phyloP scores from a whole-genome alignment of 2,329 filamentous ascomycete species.

The Fusarium poae region DNA sequence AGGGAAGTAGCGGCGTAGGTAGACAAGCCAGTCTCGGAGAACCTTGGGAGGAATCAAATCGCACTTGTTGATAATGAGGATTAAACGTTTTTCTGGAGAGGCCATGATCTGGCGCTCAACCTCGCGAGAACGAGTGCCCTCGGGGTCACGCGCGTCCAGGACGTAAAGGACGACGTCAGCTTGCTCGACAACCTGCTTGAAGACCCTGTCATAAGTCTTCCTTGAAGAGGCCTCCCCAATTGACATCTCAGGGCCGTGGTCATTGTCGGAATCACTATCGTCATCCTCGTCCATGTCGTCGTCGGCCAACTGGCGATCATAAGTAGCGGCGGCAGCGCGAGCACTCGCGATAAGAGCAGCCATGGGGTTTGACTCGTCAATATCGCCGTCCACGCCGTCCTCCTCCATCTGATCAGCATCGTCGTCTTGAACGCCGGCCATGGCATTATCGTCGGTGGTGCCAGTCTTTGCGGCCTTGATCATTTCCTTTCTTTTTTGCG shows the following conservation, averaged over 20 bases:
- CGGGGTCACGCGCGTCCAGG: slow-evolving; percentile 90
- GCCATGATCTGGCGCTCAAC: slow-evolving; percentile 93
- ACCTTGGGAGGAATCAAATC: slow-evolving; percentile 87
- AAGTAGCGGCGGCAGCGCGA: slow-evolving; percentile 79
- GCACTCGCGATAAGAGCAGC: slow-evolving; percentile 90
- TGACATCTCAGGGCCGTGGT: slow-evolving; percentile 66
- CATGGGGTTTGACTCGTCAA: slow-evolving; percentile 86
- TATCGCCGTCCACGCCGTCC: slow-evolving; percentile 67
- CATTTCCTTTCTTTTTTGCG: slow-evolving; percentile 76
- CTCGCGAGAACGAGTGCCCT: slow-evolving; percentile 89
- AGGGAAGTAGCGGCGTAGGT: slow-evolving; percentile 90
- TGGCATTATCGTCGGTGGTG: slow-evolving; percentile 59
- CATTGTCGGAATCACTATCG: slow-evolving; percentile 63
- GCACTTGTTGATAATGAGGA: slow-evolving; percentile 95
- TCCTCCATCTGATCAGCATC: slow-evolving; percentile 65
- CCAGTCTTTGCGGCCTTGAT: slow-evolving; percentile 75
- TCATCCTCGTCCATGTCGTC: slow-evolving; percentile 67
- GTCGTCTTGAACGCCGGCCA: slow-evolving; percentile 61
- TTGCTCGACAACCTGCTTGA: slow-evolving; percentile 90
- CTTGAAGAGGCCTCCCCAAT: slow-evolving; percentile 74
- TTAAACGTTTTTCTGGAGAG: slow-evolving; percentile 87
- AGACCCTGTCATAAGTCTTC: slow-evolving; percentile 93
- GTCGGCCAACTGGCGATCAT: slow-evolving; percentile 74
- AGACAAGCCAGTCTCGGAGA: slow-evolving; percentile 84
- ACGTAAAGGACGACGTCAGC: slow-evolving; percentile 95